These are phyloP conservation scores for Glycine soja DNA, from an alignment of 306 rosid genomes.

Conservation along the genomic window DNA sequence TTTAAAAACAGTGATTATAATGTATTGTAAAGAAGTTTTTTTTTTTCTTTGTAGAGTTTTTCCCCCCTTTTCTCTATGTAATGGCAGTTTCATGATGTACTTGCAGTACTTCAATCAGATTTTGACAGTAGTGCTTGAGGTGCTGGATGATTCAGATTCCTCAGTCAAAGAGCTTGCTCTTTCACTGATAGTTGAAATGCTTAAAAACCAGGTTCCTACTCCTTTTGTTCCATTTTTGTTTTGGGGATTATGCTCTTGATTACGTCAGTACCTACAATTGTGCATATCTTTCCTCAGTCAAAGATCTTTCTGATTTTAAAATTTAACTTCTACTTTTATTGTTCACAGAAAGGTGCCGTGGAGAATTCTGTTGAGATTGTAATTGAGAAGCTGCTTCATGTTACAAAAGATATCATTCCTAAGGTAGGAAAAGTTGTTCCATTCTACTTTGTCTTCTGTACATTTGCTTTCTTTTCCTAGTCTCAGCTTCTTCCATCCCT, in stretches of 20 bases:
- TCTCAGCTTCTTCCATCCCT: slow-evolving; percentile 36
- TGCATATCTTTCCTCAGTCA: neutral
- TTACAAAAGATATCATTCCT: slow-evolving; percentile 72
- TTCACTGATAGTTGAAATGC: slow-evolving; percentile 66
- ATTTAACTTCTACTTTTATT: slow-evolving; percentile 8
- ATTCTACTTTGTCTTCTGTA: slow-evolving; percentile 24
- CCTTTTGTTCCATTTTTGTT: slow-evolving; percentile 20
- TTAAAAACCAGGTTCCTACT: slow-evolving; percentile 68
- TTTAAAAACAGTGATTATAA: neutral
- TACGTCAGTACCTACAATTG: neutral
- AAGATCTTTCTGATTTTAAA: neutral
- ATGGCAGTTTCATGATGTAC: slow-evolving; percentile 49
- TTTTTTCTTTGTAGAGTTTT: neutral
- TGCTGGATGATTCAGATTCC: slow-evolving; percentile 91
- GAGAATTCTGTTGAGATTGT: slow-evolving; percentile 97
- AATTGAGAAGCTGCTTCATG: slow-evolving; percentile 97
- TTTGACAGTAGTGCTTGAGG: slow-evolving; percentile 92
- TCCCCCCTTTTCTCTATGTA: slow-evolving; percentile 11
- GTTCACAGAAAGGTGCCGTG: slow-evolving; percentile 78
- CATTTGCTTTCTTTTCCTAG: slow-evolving; percentile 30
- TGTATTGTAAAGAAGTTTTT: neutral
- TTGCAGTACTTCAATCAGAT: slow-evolving; percentile 99
- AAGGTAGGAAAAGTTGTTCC: slow-evolving; percentile 61
- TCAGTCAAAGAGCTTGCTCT: slow-evolving; percentile 82
- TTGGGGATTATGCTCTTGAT: slow-evolving; percentile 16